phyloP scores from a whole-genome alignment of 1,284 basidiomycete genomes.

The Fomes fomentarius region DNA sequence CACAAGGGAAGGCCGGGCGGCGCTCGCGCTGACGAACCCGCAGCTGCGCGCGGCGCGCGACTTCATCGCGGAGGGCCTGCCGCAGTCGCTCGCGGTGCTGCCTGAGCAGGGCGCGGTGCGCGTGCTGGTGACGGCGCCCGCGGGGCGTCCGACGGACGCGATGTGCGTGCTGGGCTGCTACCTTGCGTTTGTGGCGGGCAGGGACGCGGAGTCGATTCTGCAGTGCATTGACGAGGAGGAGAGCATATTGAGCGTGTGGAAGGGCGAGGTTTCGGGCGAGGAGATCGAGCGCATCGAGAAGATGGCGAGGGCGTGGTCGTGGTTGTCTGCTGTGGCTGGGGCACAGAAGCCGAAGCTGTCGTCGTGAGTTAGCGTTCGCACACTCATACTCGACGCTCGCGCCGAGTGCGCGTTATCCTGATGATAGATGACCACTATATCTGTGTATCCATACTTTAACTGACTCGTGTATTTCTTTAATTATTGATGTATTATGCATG shows the following conservation, averaged over 20 bases:
- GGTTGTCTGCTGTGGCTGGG: conserved; percentile 19
- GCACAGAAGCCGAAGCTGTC: too few relatives aligned
- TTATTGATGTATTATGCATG: conserved; percentile 1
- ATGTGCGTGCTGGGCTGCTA: conserved; percentile 32
- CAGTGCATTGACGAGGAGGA: conserved; percentile 31
- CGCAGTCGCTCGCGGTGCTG: conserved; percentile 15
- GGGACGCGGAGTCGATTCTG: conserved; percentile 27
- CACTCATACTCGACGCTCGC: too few relatives aligned
- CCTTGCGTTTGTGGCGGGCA: conserved; percentile 29
- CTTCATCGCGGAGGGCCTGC: conserved; percentile 32
- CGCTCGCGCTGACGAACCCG: conserved; percentile 30
- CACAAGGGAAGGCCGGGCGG: conserved; percentile 15
- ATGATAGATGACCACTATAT: too few relatives aligned
- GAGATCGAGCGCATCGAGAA: conserved; percentile 30
- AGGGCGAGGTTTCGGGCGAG: conserved; percentile 35
- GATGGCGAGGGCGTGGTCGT: conserved; percentile 31
- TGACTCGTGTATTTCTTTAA: background rate
- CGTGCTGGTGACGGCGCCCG: conserved; percentile 30
- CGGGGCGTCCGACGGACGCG: conserved; percentile 31
- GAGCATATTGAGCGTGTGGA: conserved; percentile 32
- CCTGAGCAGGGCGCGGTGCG: conserved; percentile 18
- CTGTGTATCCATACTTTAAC: conserved; percentile 5
- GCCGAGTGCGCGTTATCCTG: background rate
- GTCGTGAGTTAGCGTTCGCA: too few relatives aligned
- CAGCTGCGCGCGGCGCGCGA: conserved; percentile 34